These are phyloP conservation scores for Vitis hybrid DNA, from an alignment of 177 flowering plant species.

Conservation along the genomic window DNA sequence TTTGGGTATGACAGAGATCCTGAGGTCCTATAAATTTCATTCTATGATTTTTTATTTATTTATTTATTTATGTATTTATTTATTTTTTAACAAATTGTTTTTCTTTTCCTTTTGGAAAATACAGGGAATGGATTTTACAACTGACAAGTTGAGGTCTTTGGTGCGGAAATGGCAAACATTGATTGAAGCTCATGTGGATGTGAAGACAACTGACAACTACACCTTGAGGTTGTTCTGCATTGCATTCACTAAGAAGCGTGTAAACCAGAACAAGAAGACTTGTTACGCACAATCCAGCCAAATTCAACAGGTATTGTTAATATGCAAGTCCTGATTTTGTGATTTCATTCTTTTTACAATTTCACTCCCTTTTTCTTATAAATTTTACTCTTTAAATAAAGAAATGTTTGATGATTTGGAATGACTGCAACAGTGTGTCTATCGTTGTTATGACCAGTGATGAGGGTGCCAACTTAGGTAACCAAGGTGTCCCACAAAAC, in stretches of 20 bases:
- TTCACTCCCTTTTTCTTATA: no score
- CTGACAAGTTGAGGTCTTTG: constrained; percentile 67
- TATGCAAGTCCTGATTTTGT: no score
- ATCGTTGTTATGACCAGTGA: no score
- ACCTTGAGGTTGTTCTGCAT: constrained; percentile 67
- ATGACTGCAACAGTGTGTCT: no score
- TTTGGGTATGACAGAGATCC: constrained; percentile 58
- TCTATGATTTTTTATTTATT: background rate
- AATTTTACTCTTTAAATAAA: no score
- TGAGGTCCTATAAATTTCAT: background rate
- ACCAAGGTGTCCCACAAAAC: no score
- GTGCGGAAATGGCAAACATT: constrained; percentile 65
- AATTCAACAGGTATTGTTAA: constrained; percentile 40
- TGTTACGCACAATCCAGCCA: constrained; percentile 67
- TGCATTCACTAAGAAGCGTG: constrained; percentile 69
- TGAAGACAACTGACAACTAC: constrained; percentile 64
- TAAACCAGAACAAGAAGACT: constrained; percentile 62
- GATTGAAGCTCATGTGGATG: constrained; percentile 79
- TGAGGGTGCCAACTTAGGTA: no score
- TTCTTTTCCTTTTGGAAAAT: background rate
- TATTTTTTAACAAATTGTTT: background rate
- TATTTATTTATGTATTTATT: background rate
- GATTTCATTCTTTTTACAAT: no score
- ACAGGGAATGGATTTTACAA: constrained; percentile 71
- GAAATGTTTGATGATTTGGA: no score